phyloP scores from a whole-genome alignment of 2,329 filamentous ascomycete species.

The Phyllosticta capitalensis region DNA sequence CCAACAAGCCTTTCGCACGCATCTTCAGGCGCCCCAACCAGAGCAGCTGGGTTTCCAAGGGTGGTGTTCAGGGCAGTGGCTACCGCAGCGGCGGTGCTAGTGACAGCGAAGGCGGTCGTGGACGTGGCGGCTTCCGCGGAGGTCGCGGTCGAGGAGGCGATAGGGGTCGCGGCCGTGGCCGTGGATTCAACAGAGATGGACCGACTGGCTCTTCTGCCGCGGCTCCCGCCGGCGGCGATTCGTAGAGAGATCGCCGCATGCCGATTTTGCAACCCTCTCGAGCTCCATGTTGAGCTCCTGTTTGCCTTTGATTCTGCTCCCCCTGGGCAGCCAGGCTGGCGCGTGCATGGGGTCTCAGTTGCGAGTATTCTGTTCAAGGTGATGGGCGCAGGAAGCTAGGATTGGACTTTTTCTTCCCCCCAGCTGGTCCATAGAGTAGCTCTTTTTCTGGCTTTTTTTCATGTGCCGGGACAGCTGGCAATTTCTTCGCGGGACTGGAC shows the following conservation, averaged over 20 bases:
- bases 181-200: slow-evolving; percentile 16
- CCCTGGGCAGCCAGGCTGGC: slow-evolving; percentile 8
- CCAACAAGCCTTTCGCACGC: slow-evolving; percentile 72
- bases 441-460: slow-evolving; percentile 6
- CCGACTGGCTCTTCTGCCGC: not conserved
- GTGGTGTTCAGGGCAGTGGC: slow-evolving; percentile 56
- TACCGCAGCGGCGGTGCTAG: slow-evolving; percentile 80
- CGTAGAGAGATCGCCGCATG: not conserved
- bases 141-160: slow-evolving; percentile 41
- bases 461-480: not conserved
- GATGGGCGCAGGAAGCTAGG: slow-evolving; percentile 1
- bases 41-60: slow-evolving; percentile 18
- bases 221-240: slow-evolving; percentile 5
- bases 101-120: slow-evolving; percentile 61
- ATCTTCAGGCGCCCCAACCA: slow-evolving; percentile 57
- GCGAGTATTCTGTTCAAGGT: slow-evolving; percentile 1
- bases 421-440: slow-evolving; percentile 5
- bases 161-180: slow-evolving; percentile 18
- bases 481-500: not conserved
- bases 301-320: slow-evolving; percentile 8
- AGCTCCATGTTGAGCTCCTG: slow-evolving; percentile 1
- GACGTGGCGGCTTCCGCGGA: slow-evolving; percentile 35
- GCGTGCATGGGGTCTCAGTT: slow-evolving; percentile 2
- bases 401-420: slow-evolving; percentile 1
- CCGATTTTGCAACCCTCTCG: not conserved